A percentile compares a stretch with the other conserved stretches of the same genome.
phyloP scores from a whole-genome alignment of 2,329 filamentous ascomycete genomes.

The Alternaria tenuissima region DNA sequence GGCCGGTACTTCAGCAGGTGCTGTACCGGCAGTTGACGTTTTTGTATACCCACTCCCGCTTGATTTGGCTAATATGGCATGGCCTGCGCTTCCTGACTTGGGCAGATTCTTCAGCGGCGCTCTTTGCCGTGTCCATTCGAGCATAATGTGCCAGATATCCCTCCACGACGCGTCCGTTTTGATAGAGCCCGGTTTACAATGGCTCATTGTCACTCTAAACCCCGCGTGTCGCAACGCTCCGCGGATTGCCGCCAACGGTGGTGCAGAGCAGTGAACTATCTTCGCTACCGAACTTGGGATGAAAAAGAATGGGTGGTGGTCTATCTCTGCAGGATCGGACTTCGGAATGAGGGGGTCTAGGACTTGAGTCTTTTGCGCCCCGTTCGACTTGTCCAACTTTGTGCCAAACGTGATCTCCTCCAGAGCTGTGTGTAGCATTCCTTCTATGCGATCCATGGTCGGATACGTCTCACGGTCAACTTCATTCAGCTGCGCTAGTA shows the following conservation, averaged over 20 bases:
- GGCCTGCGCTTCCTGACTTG: slow-evolving; percentile 74
- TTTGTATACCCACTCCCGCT: slow-evolving; percentile 27
- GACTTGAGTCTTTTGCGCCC: slow-evolving; percentile 28
- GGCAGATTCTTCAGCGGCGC: slow-evolving; percentile 78
- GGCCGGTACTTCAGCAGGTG: slow-evolving; percentile 8
- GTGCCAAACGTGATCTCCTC: slow-evolving; percentile 68
- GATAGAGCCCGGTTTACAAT: slow-evolving; percentile 87
- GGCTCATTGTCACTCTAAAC: slow-evolving; percentile 83
- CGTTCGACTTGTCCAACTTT: slow-evolving; percentile 27
- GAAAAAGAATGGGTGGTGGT: slow-evolving; percentile 87
- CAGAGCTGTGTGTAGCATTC: slow-evolving; percentile 88
- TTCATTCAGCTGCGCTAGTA: slow-evolving; percentile 75
- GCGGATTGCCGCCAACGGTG: slow-evolving; percentile 78
- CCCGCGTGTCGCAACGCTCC: slow-evolving; percentile 84
- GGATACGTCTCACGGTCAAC: slow-evolving; percentile 76
- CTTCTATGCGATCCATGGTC: slow-evolving; percentile 82
- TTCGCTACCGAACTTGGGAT: slow-evolving; percentile 77
- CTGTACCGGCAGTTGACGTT: slow-evolving; percentile 1
- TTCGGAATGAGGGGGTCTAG: slow-evolving; percentile 52
- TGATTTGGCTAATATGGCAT: slow-evolving; percentile 61
- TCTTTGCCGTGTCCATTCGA: slow-evolving; percentile 87
- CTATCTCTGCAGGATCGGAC: slow-evolving; percentile 57
- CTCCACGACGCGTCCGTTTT: slow-evolving; percentile 94
- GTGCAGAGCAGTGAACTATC: slow-evolving; percentile 79
- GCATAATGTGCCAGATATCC: slow-evolving; percentile 90